Base-by-base conservation (phyloP, 306 rosid species). In the Vicia sativa region DNA sequence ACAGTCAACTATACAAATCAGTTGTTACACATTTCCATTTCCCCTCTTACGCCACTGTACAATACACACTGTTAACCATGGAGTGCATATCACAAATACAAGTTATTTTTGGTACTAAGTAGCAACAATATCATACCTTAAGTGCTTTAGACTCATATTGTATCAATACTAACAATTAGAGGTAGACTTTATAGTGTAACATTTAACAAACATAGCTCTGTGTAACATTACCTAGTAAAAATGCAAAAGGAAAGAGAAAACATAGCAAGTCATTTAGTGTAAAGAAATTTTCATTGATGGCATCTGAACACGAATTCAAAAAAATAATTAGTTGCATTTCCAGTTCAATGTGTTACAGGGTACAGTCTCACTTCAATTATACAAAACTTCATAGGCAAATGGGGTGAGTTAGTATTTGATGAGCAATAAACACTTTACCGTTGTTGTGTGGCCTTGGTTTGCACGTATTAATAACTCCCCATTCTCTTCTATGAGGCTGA, bases 371-470 rank as follows among this genome's bases (percentile, higher is more conserved):
- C 34, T 58, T 81, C 12, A 44, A 15, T 45, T 48, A 41, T 62
- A 62, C 16, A 38, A 71, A 65, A 65, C 31, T 18, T 67, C 31
- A 58, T 55, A 62, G 58, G 14, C 15, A 55, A 41, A 53, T 2
- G 37, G 11, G 38, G 45, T 62, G 43, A 29, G 14, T 11, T 11
- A 16, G 38, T 41, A 11, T 23, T 61, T 39, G 38, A 65, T 62
- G 23, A 12, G 57, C 46, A 57, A 49, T 16, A 53, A 38, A 78
- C 61, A 76, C n/a, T 4, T 72, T 75, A 93, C 97, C 74, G 56
- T 68, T 62, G 88, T 46, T 35, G 97, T 80, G 78, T 93, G 99
- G 75, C 97, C 99, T 86, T 93, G 99, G 77, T 90, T 93, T 61
- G 97, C 96, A 23, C 97, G 90, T 64, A 93, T 88, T 19, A 88